A percentile compares a stretch with the other conserved stretches of the same genome.
These are phyloP conservation scores for Heliocybe sulcata DNA, from an alignment of 1,284 basidiomycete genomes.

Conservation along the genomic window DNA sequence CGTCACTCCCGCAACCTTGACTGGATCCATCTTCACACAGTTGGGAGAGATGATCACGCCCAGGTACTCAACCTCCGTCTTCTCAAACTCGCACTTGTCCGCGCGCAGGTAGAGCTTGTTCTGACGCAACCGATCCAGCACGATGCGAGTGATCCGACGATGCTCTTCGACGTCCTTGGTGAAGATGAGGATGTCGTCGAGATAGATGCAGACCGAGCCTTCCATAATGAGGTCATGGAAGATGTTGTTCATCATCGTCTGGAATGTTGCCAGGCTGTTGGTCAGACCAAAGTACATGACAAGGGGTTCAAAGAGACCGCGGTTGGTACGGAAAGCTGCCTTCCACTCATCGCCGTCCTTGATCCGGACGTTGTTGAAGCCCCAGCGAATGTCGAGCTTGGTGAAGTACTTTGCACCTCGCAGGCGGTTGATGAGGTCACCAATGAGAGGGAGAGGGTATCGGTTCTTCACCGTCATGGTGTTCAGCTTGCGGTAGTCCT, in stretches of 20 bases:
- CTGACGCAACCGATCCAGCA: slow-evolving; percentile 23
- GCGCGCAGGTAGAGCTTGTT: slow-evolving; percentile 24
- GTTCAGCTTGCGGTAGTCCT: slow-evolving; percentile 7
- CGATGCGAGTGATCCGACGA: slow-evolving; percentile 16
- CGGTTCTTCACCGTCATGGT: not conserved
- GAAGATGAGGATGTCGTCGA: slow-evolving; percentile 21
- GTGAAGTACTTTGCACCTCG: not conserved
- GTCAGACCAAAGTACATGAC: slow-evolving; percentile 22
- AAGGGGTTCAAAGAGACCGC: slow-evolving; percentile 18
- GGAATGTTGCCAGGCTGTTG: slow-evolving; percentile 18
- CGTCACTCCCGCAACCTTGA: slow-evolving; percentile 24
- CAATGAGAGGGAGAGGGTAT: not conserved
- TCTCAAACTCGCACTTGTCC: slow-evolving; percentile 31
- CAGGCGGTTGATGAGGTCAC: not conserved
- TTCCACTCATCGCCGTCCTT: slow-evolving; percentile 17
- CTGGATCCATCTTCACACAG: slow-evolving; percentile 24
- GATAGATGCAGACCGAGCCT: slow-evolving; percentile 17
- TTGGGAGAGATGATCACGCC: slow-evolving; percentile 25
- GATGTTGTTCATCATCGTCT: slow-evolving; percentile 15
- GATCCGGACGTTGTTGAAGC: slow-evolving; percentile 13
- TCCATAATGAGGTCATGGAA: slow-evolving; percentile 15
- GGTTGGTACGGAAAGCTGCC: slow-evolving; percentile 17
- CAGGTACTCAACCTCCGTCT: slow-evolving; percentile 24
- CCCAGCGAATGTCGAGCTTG: not conserved
- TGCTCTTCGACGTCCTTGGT: slow-evolving; percentile 9